Conservation (phyloP, 495 filamentous ascomycete genomes). For the Tuber aestivum region DNA sequence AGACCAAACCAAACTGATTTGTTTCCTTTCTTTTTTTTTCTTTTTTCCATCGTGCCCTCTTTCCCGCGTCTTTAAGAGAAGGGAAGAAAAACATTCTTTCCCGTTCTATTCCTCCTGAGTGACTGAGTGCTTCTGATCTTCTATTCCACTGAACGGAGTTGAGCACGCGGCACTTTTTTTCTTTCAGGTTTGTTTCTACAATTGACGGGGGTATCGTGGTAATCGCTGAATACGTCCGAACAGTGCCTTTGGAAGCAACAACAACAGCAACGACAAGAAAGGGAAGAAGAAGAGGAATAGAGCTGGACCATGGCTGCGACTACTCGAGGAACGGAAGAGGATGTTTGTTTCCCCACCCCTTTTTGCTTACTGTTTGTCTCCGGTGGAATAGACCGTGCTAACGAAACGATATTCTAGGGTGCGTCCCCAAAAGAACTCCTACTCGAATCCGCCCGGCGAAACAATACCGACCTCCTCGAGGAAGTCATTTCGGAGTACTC, state of each 20-base stretch:
- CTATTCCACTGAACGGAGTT: not conserved
- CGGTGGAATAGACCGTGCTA: not conserved
- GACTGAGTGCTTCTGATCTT: not conserved
- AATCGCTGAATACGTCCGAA: not conserved
- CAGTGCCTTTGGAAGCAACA: not conserved
- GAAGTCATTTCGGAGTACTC: conserved; percentile 49
- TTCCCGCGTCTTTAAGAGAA: not conserved
- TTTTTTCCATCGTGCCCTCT: not conserved
- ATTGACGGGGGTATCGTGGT: not conserved
- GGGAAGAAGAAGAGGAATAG: not conserved
- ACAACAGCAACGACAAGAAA: not conserved
- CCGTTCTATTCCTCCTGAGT: not conserved
- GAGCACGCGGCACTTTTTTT: not conserved
- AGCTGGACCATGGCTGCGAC: not conserved
- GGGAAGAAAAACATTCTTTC: not conserved
- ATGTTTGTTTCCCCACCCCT: not conserved
- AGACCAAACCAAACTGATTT: not conserved
- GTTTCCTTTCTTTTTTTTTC: not conserved
- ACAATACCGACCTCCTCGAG: conserved; percentile 76
- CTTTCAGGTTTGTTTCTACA: not conserved
- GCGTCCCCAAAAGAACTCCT: conserved; percentile 78
- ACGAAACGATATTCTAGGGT: conserved; percentile 53
- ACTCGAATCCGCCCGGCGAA: conserved; percentile 86
- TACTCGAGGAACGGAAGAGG: not conserved
- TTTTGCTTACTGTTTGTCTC: not conserved